Evolutionary conservation across 495 filamentous ascomycete genomes (phyloP), one percentile per base, ranked within the genome.

Genomic region (Oleoguttula mirabilis): DNA sequence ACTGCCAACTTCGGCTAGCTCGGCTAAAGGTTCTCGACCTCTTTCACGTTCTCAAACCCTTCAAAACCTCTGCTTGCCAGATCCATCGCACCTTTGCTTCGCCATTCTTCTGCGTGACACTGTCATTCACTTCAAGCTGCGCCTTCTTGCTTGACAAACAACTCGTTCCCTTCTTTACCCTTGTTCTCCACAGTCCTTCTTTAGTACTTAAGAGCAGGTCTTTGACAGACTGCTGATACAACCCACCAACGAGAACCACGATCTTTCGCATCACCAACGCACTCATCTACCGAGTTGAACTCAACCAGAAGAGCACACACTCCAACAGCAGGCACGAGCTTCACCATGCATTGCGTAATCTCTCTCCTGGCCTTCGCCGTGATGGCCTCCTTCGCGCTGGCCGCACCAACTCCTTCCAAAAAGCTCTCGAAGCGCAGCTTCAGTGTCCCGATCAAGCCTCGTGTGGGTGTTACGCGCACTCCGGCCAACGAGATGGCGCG

Each of bases 351-450:
- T 23, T 20, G 12, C 36, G 7, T 15, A 3, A 21, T 19, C 17
- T 35, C 19, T 21, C 4, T 24, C 12, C 11, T 46, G 7, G 37
- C 39, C 37, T 12, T 39, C 8, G 38, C 49, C 49, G 12, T 43
- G 14, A 34, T 41, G 32, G 49, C 43, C 4, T 19, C 43, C 7
- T 30, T 11, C 20, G 34, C 43, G 31, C 33, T 47, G 32, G 49
- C 49, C 36, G 49, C 49, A 38, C 49, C 49, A 11, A 42, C 43
- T 10, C 43, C 47, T 14, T 3, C 36, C 24, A 38, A 33, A 5
- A 5, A 10, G 19, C 36, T 24, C 11, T 3, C 16, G 17, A 45
- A 43, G 16, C 30, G 14, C 10, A 4, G 21, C 15, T 51, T 51
- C 43, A 36, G 24, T 8, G 37, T 41, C 21, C 21, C 17, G 15